A percentile compares a stretch with the other conserved stretches of the same genome.
Evolutionary conservation across 1,139 yeast genomes (phyloP).

Genomic region (Pichia sp.): DNA sequence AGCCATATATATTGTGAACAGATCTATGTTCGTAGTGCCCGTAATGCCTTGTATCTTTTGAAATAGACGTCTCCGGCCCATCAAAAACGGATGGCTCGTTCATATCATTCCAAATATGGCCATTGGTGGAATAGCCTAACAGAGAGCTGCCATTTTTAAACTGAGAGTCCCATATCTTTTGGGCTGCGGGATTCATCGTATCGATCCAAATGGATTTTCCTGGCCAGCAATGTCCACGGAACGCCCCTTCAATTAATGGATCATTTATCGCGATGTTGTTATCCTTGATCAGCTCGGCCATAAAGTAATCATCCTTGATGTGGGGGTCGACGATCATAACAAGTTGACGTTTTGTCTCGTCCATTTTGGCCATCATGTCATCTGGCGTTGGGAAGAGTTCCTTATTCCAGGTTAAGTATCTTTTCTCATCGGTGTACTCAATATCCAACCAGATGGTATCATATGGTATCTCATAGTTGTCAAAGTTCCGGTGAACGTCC

Average conservation of each 20-base stretch:
- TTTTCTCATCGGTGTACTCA: constrained; percentile 81
- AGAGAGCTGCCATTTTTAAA: constrained; percentile 43
- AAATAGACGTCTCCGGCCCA: constrained; percentile 91
- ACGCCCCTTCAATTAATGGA: constrained; percentile 47
- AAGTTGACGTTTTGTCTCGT: constrained; percentile 69
- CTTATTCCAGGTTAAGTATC: constrained; percentile 87
- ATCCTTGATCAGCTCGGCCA: constrained; percentile 48
- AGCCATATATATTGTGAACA: constrained; percentile 79
- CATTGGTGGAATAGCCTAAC: constrained; percentile 54
- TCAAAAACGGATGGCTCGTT: constrained; percentile 93
- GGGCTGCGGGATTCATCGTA: constrained; percentile 62
- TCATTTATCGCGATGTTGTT: constrained; percentile 38
- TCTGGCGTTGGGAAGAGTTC: constrained; percentile 72
- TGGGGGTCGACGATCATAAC: constrained; percentile 93
- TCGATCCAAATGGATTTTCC: constrained; percentile 96
- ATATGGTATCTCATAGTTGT: constrained; percentile 70
- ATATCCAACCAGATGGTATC: constrained; percentile 95
- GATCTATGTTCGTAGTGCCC: constrained; percentile 93
- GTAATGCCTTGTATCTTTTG: constrained; percentile 71
- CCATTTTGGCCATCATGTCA: constrained; percentile 59
- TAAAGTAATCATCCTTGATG: constrained; percentile 63
- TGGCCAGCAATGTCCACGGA: constrained; percentile 95
- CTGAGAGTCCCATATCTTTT: constrained; percentile 53
- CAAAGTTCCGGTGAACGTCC: constrained; percentile 65
- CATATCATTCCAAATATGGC: constrained; percentile 97